These are phyloP conservation scores for Metarhizium rileyi DNA, from an alignment of 2,329 filamentous ascomycete species.

Conservation along the genomic window DNA sequence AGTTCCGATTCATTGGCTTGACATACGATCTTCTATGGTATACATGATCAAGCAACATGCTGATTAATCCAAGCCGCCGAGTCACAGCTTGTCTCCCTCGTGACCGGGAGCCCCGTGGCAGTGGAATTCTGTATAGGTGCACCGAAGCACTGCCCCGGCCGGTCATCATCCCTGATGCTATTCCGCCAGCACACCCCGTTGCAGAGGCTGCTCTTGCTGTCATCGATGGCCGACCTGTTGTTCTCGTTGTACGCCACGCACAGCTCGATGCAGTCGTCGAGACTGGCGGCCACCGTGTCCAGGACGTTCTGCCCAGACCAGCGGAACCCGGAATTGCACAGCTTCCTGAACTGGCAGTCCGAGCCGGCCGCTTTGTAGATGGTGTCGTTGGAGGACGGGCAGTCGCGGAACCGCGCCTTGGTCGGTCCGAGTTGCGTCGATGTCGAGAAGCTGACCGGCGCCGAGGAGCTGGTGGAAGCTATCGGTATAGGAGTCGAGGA, in stretches of 20 bases:
- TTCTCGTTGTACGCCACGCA: conserved; percentile 7
- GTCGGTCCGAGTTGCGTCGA: conserved; percentile 1
- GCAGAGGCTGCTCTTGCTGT: conserved; percentile 1
- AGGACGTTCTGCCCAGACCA: conserved; percentile 1
- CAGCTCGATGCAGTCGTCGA: conserved; percentile 9
- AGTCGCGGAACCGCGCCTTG: conserved; percentile 7
- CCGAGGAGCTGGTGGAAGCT: neutral
- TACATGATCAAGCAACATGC: neutral
- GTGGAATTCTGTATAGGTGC: conserved; percentile 3
- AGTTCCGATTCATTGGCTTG: too few species aligned
- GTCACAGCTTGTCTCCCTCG: conserved; percentile 5
- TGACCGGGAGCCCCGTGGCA: conserved; percentile 1
- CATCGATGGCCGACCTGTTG: conserved; percentile 6
- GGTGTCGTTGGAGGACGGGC: conserved; percentile 8
- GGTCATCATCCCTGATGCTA: conserved; percentile 3
- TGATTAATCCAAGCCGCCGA: conserved; percentile 8
- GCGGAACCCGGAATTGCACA: conserved; percentile 4
- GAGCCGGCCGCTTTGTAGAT: conserved; percentile 4
- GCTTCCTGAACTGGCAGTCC: conserved; percentile 7
- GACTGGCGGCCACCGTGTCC: conserved; percentile 2
- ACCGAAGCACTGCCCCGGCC: conserved; percentile 9
- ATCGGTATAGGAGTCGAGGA: too few species aligned
- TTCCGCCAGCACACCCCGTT: conserved; percentile 9
- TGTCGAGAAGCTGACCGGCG: neutral
- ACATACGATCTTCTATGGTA: too few species aligned